Conservation (phyloP, 2,329 filamentous ascomycete species). For the Ophiostoma ips region DNA sequence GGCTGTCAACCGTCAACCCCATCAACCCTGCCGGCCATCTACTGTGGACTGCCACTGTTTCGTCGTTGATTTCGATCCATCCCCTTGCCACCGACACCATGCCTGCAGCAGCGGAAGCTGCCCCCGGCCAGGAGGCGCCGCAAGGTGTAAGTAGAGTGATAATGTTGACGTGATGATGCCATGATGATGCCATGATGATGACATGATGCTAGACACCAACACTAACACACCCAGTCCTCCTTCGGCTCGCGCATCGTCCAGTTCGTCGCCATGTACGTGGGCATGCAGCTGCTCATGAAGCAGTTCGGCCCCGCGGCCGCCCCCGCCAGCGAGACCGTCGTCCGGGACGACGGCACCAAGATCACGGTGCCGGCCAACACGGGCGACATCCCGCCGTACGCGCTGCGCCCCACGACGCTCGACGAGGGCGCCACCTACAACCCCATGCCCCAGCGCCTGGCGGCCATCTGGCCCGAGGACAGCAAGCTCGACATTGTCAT, state of each 20-base stretch:
- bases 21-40: background rate
- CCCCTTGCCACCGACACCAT: background rate
- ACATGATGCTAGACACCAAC: background rate
- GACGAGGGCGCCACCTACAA: slow-evolving; percentile 50
- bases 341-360: slow-evolving; percentile 36
- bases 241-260: slow-evolving; percentile 35
- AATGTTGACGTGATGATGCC: background rate
- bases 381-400: slow-evolving; percentile 48
- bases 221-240: slow-evolving; percentile 13
- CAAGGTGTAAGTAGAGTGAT: background rate
- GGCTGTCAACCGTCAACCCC: too few species aligned
- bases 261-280: slow-evolving; percentile 42
- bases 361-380: slow-evolving; percentile 40
- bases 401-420: slow-evolving; percentile 45
- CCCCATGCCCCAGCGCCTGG: slow-evolving; percentile 53
- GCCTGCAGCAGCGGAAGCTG: background rate
- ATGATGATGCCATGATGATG: background rate
- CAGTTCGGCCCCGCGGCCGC: slow-evolving; percentile 32
- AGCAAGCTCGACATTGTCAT: slow-evolving; percentile 70
- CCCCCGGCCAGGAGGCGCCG: background rate
- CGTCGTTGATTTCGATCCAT: too few species aligned
- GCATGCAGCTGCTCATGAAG: slow-evolving; percentile 43
- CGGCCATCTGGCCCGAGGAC: slow-evolving; percentile 77
- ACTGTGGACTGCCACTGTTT: background rate
- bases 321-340: slow-evolving; percentile 26